Percentiles rank a stretch among this genome's conserved stretches.
Conservation (phyloP, 225 moss, liverwort and hornwort species). For the Pseudoscleropodium purum region DNA sequence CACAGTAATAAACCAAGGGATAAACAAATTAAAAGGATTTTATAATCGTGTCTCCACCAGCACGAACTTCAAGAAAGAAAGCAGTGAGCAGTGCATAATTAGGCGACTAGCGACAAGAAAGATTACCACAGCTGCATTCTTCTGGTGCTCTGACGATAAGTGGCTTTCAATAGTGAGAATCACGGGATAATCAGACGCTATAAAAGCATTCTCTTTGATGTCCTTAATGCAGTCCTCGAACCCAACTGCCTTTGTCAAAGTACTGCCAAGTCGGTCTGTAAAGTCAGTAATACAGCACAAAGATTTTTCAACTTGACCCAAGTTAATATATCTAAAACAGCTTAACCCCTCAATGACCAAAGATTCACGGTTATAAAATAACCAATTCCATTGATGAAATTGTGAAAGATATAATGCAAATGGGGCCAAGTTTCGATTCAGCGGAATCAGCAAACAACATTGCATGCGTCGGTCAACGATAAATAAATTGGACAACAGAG, state of each 20-base stretch:
- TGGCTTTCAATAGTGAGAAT: conserved; percentile 96
- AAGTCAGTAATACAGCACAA: background rate
- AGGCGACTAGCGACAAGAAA: background rate
- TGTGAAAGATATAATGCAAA: background rate
- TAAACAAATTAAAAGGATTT: background rate
- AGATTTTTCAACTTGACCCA: background rate
- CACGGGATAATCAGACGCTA: conserved; percentile 74
- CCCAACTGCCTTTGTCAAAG: conserved; percentile 70
- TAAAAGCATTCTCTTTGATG: conserved; percentile 74
- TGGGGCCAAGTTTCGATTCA: background rate
- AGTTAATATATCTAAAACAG: background rate
- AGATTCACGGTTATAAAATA: background rate
- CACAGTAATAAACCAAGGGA: background rate
- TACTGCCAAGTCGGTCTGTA: conserved; percentile 34
- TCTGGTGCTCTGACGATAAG: conserved; percentile 44
- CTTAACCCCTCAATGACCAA: background rate
- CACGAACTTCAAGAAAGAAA: background rate
- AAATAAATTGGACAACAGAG: background rate
- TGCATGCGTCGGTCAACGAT: background rate
- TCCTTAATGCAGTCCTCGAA: conserved; percentile 74
- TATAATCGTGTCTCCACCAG: background rate
- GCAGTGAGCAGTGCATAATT: background rate
- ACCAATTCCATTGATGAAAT: background rate
- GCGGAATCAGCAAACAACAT: background rate
- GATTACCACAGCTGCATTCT: conserved; percentile 55